Base-by-base conservation (phyloP, 768 basidiomycete genomes). In the Kwoniella dejecticola region DNA sequence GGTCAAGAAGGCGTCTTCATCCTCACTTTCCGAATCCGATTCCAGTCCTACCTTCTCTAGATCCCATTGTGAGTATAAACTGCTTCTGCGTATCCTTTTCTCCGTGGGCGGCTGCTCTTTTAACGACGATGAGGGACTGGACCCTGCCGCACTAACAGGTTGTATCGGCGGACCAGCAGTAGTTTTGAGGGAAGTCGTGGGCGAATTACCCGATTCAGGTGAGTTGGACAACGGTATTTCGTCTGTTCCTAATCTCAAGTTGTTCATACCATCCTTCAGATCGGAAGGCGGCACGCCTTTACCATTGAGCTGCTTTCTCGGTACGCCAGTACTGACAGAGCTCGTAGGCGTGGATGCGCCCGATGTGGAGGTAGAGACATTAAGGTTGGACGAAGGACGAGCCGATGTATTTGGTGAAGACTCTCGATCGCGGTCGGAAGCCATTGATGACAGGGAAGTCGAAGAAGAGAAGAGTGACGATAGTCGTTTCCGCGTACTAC, bases 41-140 rank as follows among this genome's bases (percentile, higher is more conserved):
- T 71, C 71, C 11, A 64, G 69, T 2, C 64, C 75, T 6, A 68
- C 67, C 44, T 69, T 66, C n/a, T 67, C 66, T 41, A 65, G 52
- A 23, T 72, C 70, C 72, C 76, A 78, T 40, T 72, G 70, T 6
- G 74, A 75, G 52, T 76, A 78, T 63, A 73, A 27, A 31, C 68
- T 73, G 23, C 57, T 36, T 3, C 69, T 57, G 17, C 67, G 56
- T 33, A 64, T 52, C 38, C 65, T 64, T 17, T 49, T 26, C 26
- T 48, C 31, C 41, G 49, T 21, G 12, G 53, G 44, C 31, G 4
- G 27, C 10, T 24, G 8, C 30, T 23, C 27, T 52, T 11, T 54
- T 2, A 56, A 41, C 2, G 56, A 53, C 7, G 48, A 49, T 4
- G 55, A 30, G 4, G n/a, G 13, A 29, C 12, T 48, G 11, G 41